Conservation (phyloP, 192 early-diverging fungal genomes). For the Kickxella alabastrina region DNA sequence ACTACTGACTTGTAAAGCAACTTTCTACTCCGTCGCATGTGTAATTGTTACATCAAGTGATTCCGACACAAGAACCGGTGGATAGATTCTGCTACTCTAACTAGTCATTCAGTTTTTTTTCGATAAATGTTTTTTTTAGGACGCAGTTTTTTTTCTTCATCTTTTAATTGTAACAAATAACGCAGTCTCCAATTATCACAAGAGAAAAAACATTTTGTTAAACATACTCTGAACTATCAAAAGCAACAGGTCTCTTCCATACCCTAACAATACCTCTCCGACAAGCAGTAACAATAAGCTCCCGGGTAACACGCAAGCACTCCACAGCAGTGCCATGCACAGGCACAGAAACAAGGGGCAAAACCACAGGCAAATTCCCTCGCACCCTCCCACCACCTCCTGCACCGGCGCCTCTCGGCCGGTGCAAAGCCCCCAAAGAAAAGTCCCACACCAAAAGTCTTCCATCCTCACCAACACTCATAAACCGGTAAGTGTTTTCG, state of each 20-base stretch:
- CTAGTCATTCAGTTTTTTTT: neutral
- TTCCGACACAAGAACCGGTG: no score
- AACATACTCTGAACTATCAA: conserved; percentile 16
- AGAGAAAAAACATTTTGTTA: neutral
- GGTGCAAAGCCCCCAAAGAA: conserved; percentile 67
- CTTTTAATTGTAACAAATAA: no score
- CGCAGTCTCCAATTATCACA: no score
- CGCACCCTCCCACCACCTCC: conserved; percentile 8
- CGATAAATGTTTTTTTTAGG: neutral
- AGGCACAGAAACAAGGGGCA: conserved; percentile 61
- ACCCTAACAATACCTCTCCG: conserved; percentile 67
- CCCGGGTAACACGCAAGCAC: conserved; percentile 63
- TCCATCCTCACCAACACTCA: conserved; percentile 87
- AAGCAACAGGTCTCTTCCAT: conserved; percentile 61
- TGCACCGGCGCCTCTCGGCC: conserved; percentile 56
- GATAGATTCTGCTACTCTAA: no score
- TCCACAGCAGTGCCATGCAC: conserved; percentile 63
- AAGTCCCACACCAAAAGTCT: conserved; percentile 93
- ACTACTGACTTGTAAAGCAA: no score
- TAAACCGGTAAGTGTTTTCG: conserved; percentile 79
- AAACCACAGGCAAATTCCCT: conserved; percentile 62
- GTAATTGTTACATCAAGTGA: no score
- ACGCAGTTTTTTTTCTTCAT: no score
- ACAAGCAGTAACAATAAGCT: conserved; percentile 71
- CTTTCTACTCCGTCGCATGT: no score